phyloP scores from a whole-genome alignment of 2,329 filamentous ascomycete species.

The Pseudogymnoascus sp. region DNA sequence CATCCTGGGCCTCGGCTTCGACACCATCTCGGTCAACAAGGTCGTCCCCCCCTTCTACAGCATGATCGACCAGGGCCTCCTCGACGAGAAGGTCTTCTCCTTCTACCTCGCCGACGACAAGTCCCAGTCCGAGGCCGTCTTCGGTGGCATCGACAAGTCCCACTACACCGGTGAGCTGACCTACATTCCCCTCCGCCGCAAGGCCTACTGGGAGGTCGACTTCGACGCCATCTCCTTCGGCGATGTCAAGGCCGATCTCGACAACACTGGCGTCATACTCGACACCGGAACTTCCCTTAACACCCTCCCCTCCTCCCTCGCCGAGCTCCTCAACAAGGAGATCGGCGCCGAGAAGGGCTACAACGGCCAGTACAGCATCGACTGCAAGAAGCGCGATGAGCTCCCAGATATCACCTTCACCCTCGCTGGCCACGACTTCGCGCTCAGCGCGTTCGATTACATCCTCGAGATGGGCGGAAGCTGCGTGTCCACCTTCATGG shows the following conservation, averaged over 20 bases:
- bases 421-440: slow-evolving; percentile 87
- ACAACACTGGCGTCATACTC: slow-evolving; percentile 91
- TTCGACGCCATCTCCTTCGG: slow-evolving; percentile 88
- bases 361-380: slow-evolving; percentile 93
- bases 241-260: slow-evolving; percentile 76
- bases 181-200: slow-evolving; percentile 90
- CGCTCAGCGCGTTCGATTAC: slow-evolving; percentile 83
- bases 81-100: slow-evolving; percentile 89
- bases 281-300: slow-evolving; percentile 98
- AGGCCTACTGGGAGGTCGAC: slow-evolving; percentile 99
- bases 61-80: slow-evolving; percentile 80
- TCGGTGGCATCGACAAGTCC: slow-evolving; percentile 78
- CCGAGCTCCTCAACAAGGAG: slow-evolving; percentile 94
- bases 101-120: slow-evolving; percentile 86
- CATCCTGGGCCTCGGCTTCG: slow-evolving; percentile 88
- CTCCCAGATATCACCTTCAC: slow-evolving; percentile 91
- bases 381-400: slow-evolving; percentile 73
- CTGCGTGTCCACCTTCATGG: slow-evolving; percentile 97
- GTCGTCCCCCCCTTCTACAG: slow-evolving; percentile 96
- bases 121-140: slow-evolving; percentile 76
- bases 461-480: slow-evolving; percentile 91
- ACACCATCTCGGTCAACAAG: slow-evolving; percentile 93
- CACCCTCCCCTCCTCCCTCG: slow-evolving; percentile 81
- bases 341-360: slow-evolving; percentile 97
- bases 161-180: slow-evolving; percentile 81